phyloP scores from a whole-genome alignment of 352 stramenopile genomes.

The Phytophthora kernoviae region DNA sequence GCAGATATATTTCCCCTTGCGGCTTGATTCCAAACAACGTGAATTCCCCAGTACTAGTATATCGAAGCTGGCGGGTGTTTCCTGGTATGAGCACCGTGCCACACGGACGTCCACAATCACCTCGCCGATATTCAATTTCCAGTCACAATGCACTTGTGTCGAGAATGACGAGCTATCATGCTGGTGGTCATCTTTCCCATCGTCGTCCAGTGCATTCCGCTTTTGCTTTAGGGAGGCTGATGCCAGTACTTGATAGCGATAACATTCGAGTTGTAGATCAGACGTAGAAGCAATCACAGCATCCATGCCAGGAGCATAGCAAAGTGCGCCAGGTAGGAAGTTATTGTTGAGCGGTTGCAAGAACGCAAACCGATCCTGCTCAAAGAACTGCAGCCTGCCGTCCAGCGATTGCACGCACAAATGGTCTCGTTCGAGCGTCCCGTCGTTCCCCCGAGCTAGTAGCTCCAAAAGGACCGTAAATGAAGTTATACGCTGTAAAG shows the following conservation, averaged over 20 bases:
- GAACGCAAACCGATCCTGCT: constrained; percentile 91
- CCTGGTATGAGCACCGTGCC: constrained; percentile 50
- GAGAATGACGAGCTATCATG: constrained; percentile 21
- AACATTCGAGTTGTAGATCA: constrained; percentile 88
- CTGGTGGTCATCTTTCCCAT: constrained; percentile 34
- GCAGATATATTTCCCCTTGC: constrained; percentile 76
- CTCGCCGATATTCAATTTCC: constrained; percentile 73
- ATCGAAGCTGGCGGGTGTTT: constrained; percentile 68
- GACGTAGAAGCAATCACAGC: constrained; percentile 82
- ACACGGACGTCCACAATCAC: constrained; percentile 65
- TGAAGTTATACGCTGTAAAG: constrained; percentile 93
- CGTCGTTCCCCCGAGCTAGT: constrained; percentile 6
- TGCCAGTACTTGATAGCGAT: constrained; percentile 85
- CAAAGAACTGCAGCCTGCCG: constrained; percentile 91
- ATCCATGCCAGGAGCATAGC: constrained; percentile 82
- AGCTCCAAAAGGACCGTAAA: constrained; percentile 78
- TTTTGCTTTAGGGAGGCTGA: constrained; percentile 77
- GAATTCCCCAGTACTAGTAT: constrained; percentile 84
- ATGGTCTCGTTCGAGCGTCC: constrained; percentile 59
- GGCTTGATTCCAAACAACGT: constrained; percentile 82
- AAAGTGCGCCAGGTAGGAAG: constrained; percentile 82
- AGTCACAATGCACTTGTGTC: constrained; percentile 62
- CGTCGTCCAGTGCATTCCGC: constrained; percentile 45
- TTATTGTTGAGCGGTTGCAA: constrained; percentile 81
- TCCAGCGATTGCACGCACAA: constrained; percentile 93